These are phyloP conservation scores for Aspergillus ochraceoroseus DNA, from an alignment of 2,329 filamentous ascomycete genomes.

Conservation along the genomic window DNA sequence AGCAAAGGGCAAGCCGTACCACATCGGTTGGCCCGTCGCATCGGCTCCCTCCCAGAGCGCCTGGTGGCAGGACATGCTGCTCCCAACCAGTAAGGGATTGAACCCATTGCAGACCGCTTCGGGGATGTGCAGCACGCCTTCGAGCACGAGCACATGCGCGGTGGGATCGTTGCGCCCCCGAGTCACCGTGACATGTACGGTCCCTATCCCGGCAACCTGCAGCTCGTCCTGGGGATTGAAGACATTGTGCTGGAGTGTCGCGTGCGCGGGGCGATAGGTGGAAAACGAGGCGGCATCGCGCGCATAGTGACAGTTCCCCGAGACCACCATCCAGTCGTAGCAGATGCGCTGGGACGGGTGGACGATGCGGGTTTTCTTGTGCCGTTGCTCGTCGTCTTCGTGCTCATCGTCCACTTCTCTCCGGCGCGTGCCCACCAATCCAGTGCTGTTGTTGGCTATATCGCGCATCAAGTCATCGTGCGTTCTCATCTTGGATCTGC, in stretches of 20 bases:
- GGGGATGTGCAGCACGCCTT: slow-evolving; percentile 36
- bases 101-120: slow-evolving; percentile 34
- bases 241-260: slow-evolving; percentile 19
- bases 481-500: slow-evolving; percentile 9
- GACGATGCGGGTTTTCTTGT: slow-evolving; percentile 11
- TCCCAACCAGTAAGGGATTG: slow-evolving; percentile 24
- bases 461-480: slow-evolving; percentile 12
- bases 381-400: slow-evolving; percentile 5
- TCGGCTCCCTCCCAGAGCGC: slow-evolving; percentile 23
- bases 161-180: slow-evolving; percentile 20
- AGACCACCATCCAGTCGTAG: slow-evolving; percentile 31
- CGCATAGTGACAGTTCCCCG: slow-evolving; percentile 33
- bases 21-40: slow-evolving; percentile 15
- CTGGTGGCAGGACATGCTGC: slow-evolving; percentile 23
- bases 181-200: slow-evolving; percentile 29
- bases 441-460: background rate
- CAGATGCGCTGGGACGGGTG: slow-evolving; percentile 37
- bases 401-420: background rate
- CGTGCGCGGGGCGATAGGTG: slow-evolving; percentile 27
- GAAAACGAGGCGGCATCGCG: slow-evolving; percentile 31
- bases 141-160: slow-evolving; percentile 25
- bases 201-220: slow-evolving; percentile 31
- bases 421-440: too few relatives aligned
- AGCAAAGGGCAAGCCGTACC: slow-evolving; percentile 21
- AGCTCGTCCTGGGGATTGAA: slow-evolving; percentile 25